These are phyloP conservation scores for Cylindrotheca fusiformis DNA, from an alignment of 108 stramenopile species.

Conservation along the genomic window DNA sequence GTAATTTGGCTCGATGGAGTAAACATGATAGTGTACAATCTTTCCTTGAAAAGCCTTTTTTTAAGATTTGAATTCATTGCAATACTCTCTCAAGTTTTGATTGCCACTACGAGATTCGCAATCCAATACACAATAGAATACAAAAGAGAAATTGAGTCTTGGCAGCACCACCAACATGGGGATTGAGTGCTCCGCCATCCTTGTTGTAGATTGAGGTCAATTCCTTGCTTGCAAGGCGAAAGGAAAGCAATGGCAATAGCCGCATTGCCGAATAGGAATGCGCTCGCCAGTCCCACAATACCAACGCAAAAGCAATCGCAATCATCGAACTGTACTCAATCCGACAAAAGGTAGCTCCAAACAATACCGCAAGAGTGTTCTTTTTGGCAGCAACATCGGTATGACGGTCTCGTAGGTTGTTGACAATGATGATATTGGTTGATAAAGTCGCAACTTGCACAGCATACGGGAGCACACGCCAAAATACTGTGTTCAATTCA, in stretches of 20 bases:
- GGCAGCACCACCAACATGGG: conserved; percentile 81
- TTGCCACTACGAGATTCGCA: conserved; percentile 13
- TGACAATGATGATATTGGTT: conserved; percentile 87
- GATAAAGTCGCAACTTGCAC: conserved; percentile 64
- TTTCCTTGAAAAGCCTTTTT: neutral
- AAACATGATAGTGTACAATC: no score
- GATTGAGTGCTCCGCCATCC: conserved; percentile 74
- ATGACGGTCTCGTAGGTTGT: conserved; percentile 86
- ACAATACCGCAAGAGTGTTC: conserved; percentile 77
- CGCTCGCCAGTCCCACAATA: conserved; percentile 2
- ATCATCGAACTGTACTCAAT: conserved; percentile 55
- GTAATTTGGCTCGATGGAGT: no score
- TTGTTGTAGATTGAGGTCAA: conserved; percentile 55
- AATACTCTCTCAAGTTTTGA: neutral
- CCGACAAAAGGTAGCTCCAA: conserved; percentile 65
- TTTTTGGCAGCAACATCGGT: conserved; percentile 76
- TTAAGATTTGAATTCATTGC: neutral
- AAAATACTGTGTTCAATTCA: conserved; percentile 4
- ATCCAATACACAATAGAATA: conserved; percentile 41
- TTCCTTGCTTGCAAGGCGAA: conserved; percentile 60
- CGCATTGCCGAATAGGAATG: conserved; percentile 16
- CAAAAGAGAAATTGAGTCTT: conserved; percentile 78
- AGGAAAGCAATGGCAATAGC: conserved; percentile 55
- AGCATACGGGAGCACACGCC: conserved; percentile 32
- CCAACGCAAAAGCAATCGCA: conserved; percentile 19